Base-by-base conservation (phyloP, 2,329 filamentous ascomycete genomes). In the Neonectria neomacrospora region DNA sequence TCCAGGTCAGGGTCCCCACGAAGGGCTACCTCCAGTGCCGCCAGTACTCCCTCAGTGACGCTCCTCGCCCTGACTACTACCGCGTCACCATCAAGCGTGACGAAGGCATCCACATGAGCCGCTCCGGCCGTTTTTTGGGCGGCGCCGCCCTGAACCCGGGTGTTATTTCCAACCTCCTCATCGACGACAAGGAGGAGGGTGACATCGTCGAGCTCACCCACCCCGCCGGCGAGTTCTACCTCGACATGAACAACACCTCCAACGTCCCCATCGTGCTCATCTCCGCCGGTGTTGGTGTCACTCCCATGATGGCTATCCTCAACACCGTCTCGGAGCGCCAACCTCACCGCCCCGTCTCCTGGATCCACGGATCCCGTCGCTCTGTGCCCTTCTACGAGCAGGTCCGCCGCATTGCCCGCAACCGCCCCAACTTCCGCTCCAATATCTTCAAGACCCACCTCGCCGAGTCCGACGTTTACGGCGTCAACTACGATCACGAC, bases 21-120 rank as follows among this genome's bases (percentile, higher is more conserved):
- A 80, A 86, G 65, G 85, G 85, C 23, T 85, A 88, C 73, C 78
- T 82, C 67, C 91, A 94, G 76, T 83, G 87, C 18, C 82, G 91
- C 32, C 91, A 93, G 76, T 94, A 93, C 78, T 91, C 89, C 26
- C 82, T 94, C 64, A 90, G 86, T 71, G 90, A 92, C 67, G 82
- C 86, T 53, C 90, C 88, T 2, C 80, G 81, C 2, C 78, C 83
- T 9, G 82, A 86, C 53, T 86, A 89, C 76, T 91, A 91, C 77
- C 86, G 91, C 30, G 89, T 93, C 77, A 91, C 85, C 53, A 84
- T 94, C 60, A 92, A 92, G 82, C 86, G 83, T 63, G 90, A 93
- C 71, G 75, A 80, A 2, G 89, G 88, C 4, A 72, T 87, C 14
- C 79, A 82, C 50, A 63, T 77, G 72, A 64, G 76, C 70, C 66